Evolutionary conservation across 2,329 filamentous ascomycete species (phyloP), one percentile per base, ranked within the genome.

Genomic region (Cytospora leucostoma): DNA sequence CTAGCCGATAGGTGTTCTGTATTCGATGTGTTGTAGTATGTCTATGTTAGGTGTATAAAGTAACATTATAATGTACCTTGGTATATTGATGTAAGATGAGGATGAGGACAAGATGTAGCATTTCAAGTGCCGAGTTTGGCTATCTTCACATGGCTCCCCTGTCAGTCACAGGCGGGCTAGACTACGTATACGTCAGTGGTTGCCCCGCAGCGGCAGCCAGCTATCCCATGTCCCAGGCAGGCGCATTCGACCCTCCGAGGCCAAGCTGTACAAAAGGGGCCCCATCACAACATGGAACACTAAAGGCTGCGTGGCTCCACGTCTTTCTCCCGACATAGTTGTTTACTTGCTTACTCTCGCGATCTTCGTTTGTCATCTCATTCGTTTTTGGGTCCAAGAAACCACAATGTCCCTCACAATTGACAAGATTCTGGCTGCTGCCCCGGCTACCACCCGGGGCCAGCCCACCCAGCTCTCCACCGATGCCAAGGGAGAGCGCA

Each of bases 381-480:
- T 17, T 17, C 33, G 50, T 6, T 4, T 21, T 50, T 10, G 19
- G 40, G 11, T 37, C 34, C 27, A 38, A 62, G 32, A 27, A 27
- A 44, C 51, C 40, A 56, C 54, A 58, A 81, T 82, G 79, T 84
- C 85, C 62, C 82, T 89, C 71, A 78, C 78, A 53, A 77, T 88
- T 70, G 80, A 86, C 65, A 84, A 84, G 75, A 94, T 96, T 71
- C 89, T 96, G 76, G 95, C 93, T 53, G 90, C 95, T 35, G 86
- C 89, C 67, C 95, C 95, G 60, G 87, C 86, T 62, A 97, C 94
- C 34, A 87, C 86, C 62, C 87, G 95, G 69, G 94, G 93, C 64
- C 89, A 93, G 74, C 90, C 94, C 65, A 97, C 94, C 13, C 92
- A 92, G 73, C 88, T 99, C 56, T 96, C 92, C 44, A 85, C 88